A percentile compares a stretch with the other conserved stretches of the same genome.
Conservation (phyloP, 2,329 filamentous ascomycete genomes). For the Colletotrichum karsti region DNA sequence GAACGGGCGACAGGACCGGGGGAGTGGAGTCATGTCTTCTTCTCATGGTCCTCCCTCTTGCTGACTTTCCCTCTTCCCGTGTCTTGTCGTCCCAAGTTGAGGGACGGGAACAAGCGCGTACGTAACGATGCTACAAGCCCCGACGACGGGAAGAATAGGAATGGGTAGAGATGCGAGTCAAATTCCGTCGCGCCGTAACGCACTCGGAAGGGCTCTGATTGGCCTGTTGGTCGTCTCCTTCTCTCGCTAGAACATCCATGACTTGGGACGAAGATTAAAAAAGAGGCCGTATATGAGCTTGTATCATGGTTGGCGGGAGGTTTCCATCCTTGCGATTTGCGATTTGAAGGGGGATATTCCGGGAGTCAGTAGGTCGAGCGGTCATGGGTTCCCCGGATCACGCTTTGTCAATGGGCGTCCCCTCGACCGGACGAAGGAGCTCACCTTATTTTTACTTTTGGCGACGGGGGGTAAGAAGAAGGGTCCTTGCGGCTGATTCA, state of each 20-base stretch:
- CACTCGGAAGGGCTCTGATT: not conserved
- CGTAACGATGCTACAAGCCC: not conserved
- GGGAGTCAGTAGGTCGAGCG: not conserved
- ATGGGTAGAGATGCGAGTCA: not conserved
- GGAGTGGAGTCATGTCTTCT: slow-evolving; percentile 11
- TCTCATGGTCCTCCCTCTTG: not conserved
- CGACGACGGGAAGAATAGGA: not conserved
- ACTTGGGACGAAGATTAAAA: slow-evolving; percentile 7
- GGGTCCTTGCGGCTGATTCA: slow-evolving; percentile 10
- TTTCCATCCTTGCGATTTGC: not conserved
- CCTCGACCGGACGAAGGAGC: not conserved
- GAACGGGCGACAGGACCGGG: not conserved
- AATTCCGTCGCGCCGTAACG: not conserved
- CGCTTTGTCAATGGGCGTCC: not conserved
- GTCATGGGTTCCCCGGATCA: not conserved
- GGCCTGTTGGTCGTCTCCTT: not conserved
- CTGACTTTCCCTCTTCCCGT: not conserved
- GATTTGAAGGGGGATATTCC: not conserved
- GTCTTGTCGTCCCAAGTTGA: slow-evolving; percentile 16
- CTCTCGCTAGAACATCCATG: not conserved
- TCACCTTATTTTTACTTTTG: not conserved
- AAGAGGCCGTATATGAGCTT: slow-evolving; percentile 3
- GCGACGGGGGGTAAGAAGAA: not conserved
- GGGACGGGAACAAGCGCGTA: not conserved
- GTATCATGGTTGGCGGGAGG: not conserved